These are phyloP conservation scores for Phialemoniopsis sp. DNA, from an alignment of 2,329 filamentous ascomycete species.

Conservation along the genomic window DNA sequence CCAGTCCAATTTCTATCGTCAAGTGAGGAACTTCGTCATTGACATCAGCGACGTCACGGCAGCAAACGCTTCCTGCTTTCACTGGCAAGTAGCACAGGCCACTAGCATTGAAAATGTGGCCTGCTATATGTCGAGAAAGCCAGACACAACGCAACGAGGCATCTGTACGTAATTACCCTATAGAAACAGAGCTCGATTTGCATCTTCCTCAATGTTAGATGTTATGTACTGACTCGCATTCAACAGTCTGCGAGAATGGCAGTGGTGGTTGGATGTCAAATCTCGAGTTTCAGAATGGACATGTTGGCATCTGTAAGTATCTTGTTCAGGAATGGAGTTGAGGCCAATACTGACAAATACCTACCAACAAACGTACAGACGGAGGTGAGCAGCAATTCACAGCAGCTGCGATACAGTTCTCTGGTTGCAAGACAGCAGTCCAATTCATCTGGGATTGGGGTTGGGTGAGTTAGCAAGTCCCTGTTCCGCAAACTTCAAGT, in stretches of 20 bases:
- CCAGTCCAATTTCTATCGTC: constrained; percentile 45
- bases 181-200: too few relatives aligned
- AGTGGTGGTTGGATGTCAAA: constrained; percentile 58
- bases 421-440: constrained; percentile 6
- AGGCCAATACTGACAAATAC: too few relatives aligned
- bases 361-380: neutral
- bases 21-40: constrained; percentile 46
- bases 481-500: too few relatives aligned
- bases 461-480: constrained; percentile 3
- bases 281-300: constrained; percentile 55
- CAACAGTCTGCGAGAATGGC: constrained; percentile 44
- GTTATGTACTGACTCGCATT: too few relatives aligned
- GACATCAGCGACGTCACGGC: constrained; percentile 23
- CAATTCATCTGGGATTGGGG: constrained; percentile 8
- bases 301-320: constrained; percentile 42
- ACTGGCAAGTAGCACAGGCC: constrained; percentile 11
- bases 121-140: constrained; percentile 26
- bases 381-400: constrained; percentile 11
- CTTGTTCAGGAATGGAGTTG: too few relatives aligned
- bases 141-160: constrained; percentile 23
- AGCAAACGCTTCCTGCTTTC: constrained; percentile 1
- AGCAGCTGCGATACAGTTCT: constrained; percentile 10
- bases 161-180: too few relatives aligned
- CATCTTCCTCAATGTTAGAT: too few relatives aligned
- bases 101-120: constrained; percentile 50